A percentile compares a stretch with the other conserved stretches of the same genome.
Conservation (phyloP, 352 stramenopile species). For the Chrysophaeum taylorii region DNA sequence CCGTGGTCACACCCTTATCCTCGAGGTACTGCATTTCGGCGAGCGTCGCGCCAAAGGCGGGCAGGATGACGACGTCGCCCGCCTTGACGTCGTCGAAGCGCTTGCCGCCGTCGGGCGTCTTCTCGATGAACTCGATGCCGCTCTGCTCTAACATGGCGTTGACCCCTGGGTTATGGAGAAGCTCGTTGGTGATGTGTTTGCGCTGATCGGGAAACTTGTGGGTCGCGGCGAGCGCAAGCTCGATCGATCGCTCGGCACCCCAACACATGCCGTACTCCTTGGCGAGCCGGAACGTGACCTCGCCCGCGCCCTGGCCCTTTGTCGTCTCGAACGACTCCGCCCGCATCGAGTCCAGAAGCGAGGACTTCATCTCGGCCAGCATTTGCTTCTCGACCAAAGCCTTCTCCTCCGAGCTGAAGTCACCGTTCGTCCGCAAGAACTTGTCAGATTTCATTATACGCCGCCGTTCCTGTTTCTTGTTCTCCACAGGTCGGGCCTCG, state of each 20-base stretch:
- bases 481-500: conserved; percentile 1
- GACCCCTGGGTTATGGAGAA: conserved; percentile 71
- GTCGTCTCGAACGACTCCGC: conserved; percentile 30
- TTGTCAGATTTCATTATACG: conserved; percentile 49
- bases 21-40: conserved; percentile 68
- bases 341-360: conserved; percentile 49
- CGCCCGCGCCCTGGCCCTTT: conserved; percentile 47
- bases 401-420: conserved; percentile 57
- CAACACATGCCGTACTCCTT: conserved; percentile 70
- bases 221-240: conserved; percentile 53
- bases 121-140: conserved; percentile 63
- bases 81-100: conserved; percentile 52
- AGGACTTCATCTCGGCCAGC: conserved; percentile 51
- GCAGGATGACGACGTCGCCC: conserved; percentile 68
- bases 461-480: conserved; percentile 51
- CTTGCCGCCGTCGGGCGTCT: conserved; percentile 45
- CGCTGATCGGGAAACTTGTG: conserved; percentile 53
- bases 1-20: conserved; percentile 60
- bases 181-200: conserved; percentile 68
- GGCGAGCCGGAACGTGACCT: conserved; percentile 31
- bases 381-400: conserved; percentile 49
- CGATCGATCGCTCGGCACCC: conserved; percentile 61
- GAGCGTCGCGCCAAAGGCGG: conserved; percentile 61
- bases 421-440: conserved; percentile 44
- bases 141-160: conserved; percentile 63